These are phyloP conservation scores for Nepenthes alata DNA, from an alignment of 179 eudicot species.

Conservation along the genomic window DNA sequence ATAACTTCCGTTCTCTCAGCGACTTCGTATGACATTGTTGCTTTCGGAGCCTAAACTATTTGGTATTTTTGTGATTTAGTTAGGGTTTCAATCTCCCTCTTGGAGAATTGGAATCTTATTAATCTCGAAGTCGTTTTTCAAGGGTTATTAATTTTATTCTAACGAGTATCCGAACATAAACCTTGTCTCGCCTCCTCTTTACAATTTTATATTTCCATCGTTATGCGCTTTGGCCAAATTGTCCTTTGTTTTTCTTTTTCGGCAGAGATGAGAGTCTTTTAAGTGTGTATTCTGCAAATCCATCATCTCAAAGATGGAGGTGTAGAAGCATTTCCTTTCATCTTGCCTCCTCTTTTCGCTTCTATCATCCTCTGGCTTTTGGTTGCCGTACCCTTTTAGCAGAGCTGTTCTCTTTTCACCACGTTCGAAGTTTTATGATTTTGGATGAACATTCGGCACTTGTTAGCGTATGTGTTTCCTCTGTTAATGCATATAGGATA, in stretches of 20 bases:
- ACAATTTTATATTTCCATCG: not conserved
- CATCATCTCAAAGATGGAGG: conserved; percentile 25
- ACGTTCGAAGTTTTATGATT: not conserved
- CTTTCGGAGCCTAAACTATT: not conserved
- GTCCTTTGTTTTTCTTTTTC: not conserved
- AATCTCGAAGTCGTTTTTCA: no score
- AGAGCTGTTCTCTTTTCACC: no score
- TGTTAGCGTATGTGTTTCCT: not conserved
- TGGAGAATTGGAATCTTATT: no score
- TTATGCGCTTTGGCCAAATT: not conserved
- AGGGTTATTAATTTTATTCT: no score
- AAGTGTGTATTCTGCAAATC: conserved; percentile 18
- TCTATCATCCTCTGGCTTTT: no score
- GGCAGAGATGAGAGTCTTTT: conserved; percentile 13
- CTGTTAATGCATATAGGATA: not conserved
- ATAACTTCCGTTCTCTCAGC: not conserved
- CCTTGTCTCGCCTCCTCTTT: no score
- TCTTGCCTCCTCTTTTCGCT: no score
- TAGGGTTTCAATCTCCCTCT: not conserved
- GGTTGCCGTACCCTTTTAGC: no score
- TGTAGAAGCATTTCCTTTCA: conserved; percentile 12
- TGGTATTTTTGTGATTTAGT: not conserved
- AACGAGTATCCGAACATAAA: no score
- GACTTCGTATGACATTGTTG: not conserved
- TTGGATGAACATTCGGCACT: not conserved